Evolutionary conservation across 2,329 filamentous ascomycete species (phyloP), one percentile per base, ranked within the genome.

Genomic region (Fusarium sp.): DNA sequence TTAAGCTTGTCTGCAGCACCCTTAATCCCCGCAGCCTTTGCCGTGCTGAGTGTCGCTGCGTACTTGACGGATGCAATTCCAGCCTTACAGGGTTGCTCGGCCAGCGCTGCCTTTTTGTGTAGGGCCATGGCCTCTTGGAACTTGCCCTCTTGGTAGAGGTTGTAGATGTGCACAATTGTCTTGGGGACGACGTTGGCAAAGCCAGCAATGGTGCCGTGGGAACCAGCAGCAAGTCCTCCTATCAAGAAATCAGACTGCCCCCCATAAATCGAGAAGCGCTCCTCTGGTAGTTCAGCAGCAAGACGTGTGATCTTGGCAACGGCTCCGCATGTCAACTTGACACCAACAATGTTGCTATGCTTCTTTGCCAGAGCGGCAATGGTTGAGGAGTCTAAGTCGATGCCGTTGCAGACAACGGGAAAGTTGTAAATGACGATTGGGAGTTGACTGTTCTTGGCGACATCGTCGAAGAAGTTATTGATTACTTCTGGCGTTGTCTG

Each of bases 231-330:
- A 22, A 91, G 75, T 0, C 86, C 87, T 9, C 86, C 87, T 51
- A 91, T 80, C 19, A 93, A 76, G 76, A 92, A 93, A 73, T 94
- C 91, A 2, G 86, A 88, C 79, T 93, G 91, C 0, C 92, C 92
- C 3, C 90, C 90, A 71, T 87, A 93, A 0, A 88, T 86, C 0
- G 89, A 85, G 73, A 94, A 94, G 3, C 82, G 75, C 1, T 85
- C 82, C 0, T 83, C 75, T 0, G 83, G 76, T 47, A 92, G 77
- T 65, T 81, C 76, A 17, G 81, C 82, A 0, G 79, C 76, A 5
- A 93, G 83, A 2, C 90, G 82, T 3, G 88, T 87, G 59, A 93
- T 85, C 76, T 92, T 93, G 51, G 89, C 90, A 32, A 92, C 90
- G 65, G 87, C 89, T 20, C 90, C 90, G 73, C 90, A 92, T 1